Evolutionary conservation across 495 filamentous ascomycete species (phyloP).

Genomic region (Aspergillus bertholletiae): DNA sequence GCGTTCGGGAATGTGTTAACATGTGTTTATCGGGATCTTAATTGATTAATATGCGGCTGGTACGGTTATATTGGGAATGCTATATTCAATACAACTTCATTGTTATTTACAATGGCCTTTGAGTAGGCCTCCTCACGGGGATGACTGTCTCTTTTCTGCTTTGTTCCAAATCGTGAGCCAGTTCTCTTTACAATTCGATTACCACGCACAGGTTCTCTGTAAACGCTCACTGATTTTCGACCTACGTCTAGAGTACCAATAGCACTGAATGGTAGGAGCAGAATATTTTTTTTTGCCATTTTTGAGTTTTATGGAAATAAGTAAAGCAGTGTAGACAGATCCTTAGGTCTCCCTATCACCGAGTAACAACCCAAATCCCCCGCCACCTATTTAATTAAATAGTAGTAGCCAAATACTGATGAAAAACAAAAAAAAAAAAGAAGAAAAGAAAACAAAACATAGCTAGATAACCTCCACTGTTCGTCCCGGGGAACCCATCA

Average conservation of each 20-base stretch:
- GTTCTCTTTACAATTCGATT: neutral
- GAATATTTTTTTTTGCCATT: neutral
- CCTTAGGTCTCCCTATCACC: neutral
- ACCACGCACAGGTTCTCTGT: no score
- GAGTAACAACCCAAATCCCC: neutral
- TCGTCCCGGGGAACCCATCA: neutral
- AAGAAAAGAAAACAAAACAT: no score
- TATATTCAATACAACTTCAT: neutral
- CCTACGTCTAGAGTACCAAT: neutral
- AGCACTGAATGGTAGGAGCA: neutral
- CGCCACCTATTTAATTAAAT: no score
- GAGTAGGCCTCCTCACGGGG: neutral
- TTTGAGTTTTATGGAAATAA: neutral
- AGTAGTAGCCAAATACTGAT: no score
- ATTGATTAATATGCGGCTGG: neutral
- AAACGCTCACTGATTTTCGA: no score
- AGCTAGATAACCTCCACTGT: neutral
- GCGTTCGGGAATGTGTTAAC: neutral
- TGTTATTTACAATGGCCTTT: neutral
- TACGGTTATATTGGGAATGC: neutral
- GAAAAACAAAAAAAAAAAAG: no score
- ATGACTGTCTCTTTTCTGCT: neutral
- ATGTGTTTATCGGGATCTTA: neutral
- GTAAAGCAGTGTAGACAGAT: neutral
- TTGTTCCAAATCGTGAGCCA: no score